Conservation (phyloP, 257 asterid genomes). For the Nicotiana otophora region DNA sequence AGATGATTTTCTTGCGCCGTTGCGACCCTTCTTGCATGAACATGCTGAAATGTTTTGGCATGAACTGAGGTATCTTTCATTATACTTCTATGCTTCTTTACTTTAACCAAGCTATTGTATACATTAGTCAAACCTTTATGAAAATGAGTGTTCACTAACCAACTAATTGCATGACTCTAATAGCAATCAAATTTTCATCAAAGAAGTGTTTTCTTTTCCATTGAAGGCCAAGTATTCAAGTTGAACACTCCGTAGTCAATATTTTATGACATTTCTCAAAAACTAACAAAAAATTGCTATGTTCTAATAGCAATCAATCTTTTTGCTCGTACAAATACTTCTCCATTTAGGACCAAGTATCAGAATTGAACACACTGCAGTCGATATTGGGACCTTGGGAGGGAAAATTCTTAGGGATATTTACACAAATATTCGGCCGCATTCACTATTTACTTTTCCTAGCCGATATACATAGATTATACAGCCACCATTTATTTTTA, state of each 20-base stretch:
- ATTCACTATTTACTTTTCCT: no score
- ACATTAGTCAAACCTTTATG: not conserved
- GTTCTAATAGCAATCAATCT: not conserved
- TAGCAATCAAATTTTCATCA: not conserved
- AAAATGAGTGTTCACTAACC: not conserved
- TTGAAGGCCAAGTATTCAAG: not conserved
- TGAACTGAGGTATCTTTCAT: conserved; percentile 39
- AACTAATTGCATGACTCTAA: not conserved
- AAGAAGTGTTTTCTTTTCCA: not conserved
- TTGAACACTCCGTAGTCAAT: not conserved
- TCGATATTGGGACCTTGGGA: not conserved
- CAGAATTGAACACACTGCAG: no score
- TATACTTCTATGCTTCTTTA: not conserved
- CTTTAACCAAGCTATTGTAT: not conserved
- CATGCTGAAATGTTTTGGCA: conserved; percentile 46
- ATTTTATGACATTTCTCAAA: not conserved
- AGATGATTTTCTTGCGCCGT: conserved; percentile 43
- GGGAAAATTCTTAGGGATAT: not conserved
- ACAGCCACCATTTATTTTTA: no score
- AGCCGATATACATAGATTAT: no score
- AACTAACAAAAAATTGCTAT: not conserved
- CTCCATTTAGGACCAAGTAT: not conserved
- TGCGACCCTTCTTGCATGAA: conserved; percentile 43
- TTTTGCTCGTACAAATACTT: not conserved
- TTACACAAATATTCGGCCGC: no score